These are phyloP conservation scores for Blastocystis sp. DNA, from an alignment of 352 stramenopile species.

Conservation along the genomic window DNA sequence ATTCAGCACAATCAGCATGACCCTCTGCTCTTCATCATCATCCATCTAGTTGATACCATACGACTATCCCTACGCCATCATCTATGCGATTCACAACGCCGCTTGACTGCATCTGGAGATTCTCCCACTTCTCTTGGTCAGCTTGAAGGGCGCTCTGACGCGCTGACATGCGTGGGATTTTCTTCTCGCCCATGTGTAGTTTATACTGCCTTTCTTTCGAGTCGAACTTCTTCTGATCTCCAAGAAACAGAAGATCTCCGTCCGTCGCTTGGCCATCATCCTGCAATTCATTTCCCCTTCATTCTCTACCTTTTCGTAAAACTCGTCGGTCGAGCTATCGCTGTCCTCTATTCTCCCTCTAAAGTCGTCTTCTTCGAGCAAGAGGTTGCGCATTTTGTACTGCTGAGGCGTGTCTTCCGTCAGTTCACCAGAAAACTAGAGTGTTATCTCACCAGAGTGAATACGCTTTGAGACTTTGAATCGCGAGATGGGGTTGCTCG, in stretches of 20 bases:
- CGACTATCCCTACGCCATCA: constrained; percentile 61
- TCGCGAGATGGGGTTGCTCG: background rate
- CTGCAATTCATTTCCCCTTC: background rate
- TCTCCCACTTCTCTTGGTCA: constrained; percentile 96
- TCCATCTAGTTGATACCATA: constrained; percentile 68
- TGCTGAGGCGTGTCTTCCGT: constrained; percentile 3
- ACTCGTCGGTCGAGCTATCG: constrained; percentile 4
- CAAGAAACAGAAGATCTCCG: background rate
- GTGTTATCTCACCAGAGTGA: background rate
- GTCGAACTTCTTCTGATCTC: background rate
- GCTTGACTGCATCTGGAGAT: constrained; percentile 86
- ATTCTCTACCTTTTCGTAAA: background rate
- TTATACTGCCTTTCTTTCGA: constrained; percentile 4
- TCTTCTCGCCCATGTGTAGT: constrained; percentile 72
- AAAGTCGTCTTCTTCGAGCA: constrained; percentile 11
- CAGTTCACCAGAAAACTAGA: background rate
- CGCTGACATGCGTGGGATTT: constrained; percentile 80
- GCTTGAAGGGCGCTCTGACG: constrained; percentile 82
- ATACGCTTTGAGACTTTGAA: background rate
- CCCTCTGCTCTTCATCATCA: constrained; percentile 85
- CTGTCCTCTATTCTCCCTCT: background rate
- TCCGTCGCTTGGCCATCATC: constrained; percentile 14
- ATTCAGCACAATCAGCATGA: constrained; percentile 93
- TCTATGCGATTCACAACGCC: constrained; percentile 77
- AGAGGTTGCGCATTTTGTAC: background rate